A percentile compares a stretch with the other conserved stretches of the same genome.
phyloP scores from a whole-genome alignment of 2,329 filamentous ascomycete species.

The Hypoxylon sp. region DNA sequence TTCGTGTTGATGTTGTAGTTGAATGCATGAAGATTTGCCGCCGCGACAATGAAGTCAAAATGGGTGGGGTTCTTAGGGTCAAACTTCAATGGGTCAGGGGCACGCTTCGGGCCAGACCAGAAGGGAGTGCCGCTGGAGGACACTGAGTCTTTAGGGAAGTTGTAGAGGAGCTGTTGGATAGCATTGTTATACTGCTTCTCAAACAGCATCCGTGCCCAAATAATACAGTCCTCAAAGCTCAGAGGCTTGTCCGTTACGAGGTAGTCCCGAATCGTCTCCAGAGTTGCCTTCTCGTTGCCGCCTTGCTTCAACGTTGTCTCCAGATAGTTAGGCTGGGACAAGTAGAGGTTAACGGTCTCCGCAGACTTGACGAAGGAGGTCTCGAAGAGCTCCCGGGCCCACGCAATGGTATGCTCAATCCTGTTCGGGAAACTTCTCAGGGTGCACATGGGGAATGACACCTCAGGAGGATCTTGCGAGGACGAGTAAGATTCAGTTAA shows the following conservation, averaged over 20 bases:
- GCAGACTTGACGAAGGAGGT: conserved; percentile 93
- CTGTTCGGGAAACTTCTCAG: conserved; percentile 97
- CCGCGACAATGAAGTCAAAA: conserved; percentile 88
- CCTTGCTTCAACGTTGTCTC: conserved; percentile 90
- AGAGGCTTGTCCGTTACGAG: conserved; percentile 92
- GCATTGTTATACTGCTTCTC: conserved; percentile 98
- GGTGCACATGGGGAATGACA: conserved; percentile 99
- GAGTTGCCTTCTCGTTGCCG: conserved; percentile 92
- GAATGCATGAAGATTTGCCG: conserved; percentile 93
- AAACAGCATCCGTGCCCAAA: conserved; percentile 93
- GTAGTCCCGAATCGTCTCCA: conserved; percentile 91
- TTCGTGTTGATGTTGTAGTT: conserved; percentile 98
- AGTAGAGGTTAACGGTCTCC: conserved; percentile 93
- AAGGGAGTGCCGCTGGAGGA: conserved; percentile 92
- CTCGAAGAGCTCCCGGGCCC: conserved; percentile 97
- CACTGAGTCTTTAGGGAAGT: conserved; percentile 94
- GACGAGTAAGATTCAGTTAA: conserved; percentile 97
- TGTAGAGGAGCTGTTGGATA: conserved; percentile 94
- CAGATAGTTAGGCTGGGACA: conserved; percentile 92
- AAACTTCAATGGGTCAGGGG: conserved; percentile 91
- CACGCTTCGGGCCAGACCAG: conserved; percentile 98
- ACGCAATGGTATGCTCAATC: conserved; percentile 98
- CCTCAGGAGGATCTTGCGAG: conserved; percentile 97
- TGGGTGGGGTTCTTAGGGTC: conserved; percentile 88
- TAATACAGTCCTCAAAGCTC: conserved; percentile 95